Evolutionary conservation across 2,329 filamentous ascomycete species (phyloP).

Genomic region (Geoglossum cookeanum): DNA sequence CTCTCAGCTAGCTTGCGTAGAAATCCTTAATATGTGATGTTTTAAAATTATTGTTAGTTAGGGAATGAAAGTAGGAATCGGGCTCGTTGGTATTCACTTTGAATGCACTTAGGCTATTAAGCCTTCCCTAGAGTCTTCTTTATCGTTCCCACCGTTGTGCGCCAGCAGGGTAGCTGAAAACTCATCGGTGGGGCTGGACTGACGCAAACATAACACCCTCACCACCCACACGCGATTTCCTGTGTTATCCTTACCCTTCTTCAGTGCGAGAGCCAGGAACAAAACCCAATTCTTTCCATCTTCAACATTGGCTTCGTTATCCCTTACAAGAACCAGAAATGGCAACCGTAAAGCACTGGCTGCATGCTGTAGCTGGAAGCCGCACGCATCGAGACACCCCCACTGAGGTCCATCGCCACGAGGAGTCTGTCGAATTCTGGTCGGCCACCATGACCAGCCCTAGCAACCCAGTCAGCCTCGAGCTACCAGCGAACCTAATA

Average conservation of each 20-base stretch:
- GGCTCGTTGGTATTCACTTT: neutral
- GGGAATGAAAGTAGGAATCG: neutral
- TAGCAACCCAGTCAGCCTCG: neutral
- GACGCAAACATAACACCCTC: neutral
- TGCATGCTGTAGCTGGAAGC: neutral
- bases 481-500: neutral
- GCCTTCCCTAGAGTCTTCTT: neutral
- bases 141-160: neutral
- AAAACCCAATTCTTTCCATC: neutral
- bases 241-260: neutral
- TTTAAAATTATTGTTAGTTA: neutral
- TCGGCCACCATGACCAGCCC: neutral
- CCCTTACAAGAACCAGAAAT: neutral
- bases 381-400: neutral
- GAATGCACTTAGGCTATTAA: neutral
- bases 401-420: neutral
- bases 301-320: neutral
- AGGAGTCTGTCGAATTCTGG: neutral
- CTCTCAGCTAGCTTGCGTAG: neutral
- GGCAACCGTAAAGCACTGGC: neutral
- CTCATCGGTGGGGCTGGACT: neutral
- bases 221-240: neutral
- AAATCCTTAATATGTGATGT: neutral
- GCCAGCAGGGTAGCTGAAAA: neutral
- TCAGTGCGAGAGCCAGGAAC: neutral